phyloP scores from a whole-genome alignment of 352 stramenopile genomes.

The Globisporangium barbulae region DNA sequence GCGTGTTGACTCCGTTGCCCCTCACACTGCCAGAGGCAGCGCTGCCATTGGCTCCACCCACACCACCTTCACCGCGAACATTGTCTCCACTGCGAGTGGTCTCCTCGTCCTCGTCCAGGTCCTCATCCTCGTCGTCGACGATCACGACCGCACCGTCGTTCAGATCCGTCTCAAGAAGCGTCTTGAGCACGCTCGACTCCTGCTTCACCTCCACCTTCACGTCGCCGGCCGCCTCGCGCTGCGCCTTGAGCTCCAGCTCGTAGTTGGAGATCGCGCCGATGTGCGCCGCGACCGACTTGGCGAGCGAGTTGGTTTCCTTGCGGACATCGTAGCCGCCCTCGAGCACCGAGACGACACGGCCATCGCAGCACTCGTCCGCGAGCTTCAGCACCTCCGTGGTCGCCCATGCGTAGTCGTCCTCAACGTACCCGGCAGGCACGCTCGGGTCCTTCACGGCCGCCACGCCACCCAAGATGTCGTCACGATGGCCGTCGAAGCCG shows the following conservation, averaged over 20 bases:
- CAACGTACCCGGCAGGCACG: conserved; percentile 72
- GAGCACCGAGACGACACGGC: conserved; percentile 80
- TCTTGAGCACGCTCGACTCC: conserved; percentile 38
- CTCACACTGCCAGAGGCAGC: not conserved
- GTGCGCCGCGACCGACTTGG: conserved; percentile 77
- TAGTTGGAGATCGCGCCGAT: conserved; percentile 70
- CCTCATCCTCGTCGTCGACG: conserved; percentile 44
- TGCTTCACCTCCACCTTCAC: conserved; percentile 28
- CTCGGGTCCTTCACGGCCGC: conserved; percentile 77
- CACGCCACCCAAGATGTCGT: conserved; percentile 79
- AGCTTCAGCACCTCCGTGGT: conserved; percentile 76
- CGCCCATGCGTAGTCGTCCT: conserved; percentile 82
- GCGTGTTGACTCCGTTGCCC: not conserved
- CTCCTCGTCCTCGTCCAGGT: conserved; percentile 20
- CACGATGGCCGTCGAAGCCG: conserved; percentile 84
- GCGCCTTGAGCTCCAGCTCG: conserved; percentile 32
- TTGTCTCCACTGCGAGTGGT: conserved; percentile 1
- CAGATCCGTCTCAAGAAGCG: conserved; percentile 50
- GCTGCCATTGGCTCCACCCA: not conserved
- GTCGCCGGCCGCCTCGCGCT: conserved; percentile 1
- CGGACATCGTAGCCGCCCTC: conserved; percentile 85
- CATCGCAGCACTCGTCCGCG: conserved; percentile 72
- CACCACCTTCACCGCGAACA: not conserved
- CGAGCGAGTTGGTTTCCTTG: conserved; percentile 76
- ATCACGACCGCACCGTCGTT: conserved; percentile 46